A percentile compares a stretch with the other conserved stretches of the same genome.
These are phyloP conservation scores for Tolypocladium nubicola DNA, from an alignment of 2,329 filamentous ascomycete species.

Conservation along the genomic window DNA sequence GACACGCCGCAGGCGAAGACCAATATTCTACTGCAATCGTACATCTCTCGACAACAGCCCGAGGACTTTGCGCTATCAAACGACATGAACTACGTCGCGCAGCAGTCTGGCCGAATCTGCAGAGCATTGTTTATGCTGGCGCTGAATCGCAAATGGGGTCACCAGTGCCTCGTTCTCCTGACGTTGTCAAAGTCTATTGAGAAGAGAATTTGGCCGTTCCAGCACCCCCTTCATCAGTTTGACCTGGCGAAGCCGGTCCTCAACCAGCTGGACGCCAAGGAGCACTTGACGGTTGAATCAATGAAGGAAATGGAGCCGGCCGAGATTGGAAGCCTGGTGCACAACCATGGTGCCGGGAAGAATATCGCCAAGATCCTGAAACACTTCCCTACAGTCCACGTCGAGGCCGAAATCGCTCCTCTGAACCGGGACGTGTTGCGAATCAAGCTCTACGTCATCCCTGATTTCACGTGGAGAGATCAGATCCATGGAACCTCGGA, in stretches of 20 bases:
- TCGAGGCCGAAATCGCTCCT: conserved; percentile 91
- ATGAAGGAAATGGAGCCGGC: conserved; percentile 87
- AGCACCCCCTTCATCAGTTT: conserved; percentile 92
- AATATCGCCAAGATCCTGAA: conserved; percentile 72
- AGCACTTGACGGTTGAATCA: conserved; percentile 64
- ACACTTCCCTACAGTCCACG: conserved; percentile 83
- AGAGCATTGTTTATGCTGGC: conserved; percentile 96
- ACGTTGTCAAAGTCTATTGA: conserved; percentile 96
- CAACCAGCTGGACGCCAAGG: conserved; percentile 75
- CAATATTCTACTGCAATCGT: conserved; percentile 87
- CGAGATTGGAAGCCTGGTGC: conserved; percentile 84
- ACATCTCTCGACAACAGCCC: conserved; percentile 77
- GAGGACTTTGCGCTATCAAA: conserved; percentile 92
- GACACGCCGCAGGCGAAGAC: conserved; percentile 79
- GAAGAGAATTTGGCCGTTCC: conserved; percentile 87
- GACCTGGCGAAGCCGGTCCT: conserved; percentile 78
- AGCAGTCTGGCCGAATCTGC: conserved; percentile 91
- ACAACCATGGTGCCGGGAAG: conserved; percentile 79
- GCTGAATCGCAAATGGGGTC: conserved; percentile 87
- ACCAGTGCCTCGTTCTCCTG: conserved; percentile 84
- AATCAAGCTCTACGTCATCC: conserved; percentile 76
- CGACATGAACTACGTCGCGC: conserved; percentile 88
- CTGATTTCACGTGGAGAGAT: conserved; percentile 93
- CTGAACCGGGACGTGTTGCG: conserved; percentile 88
- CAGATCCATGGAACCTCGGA: conserved; percentile 88